These are phyloP conservation scores for Vitis rotundifolia DNA, from an alignment of 164 flowering plant species.

Conservation along the genomic window DNA sequence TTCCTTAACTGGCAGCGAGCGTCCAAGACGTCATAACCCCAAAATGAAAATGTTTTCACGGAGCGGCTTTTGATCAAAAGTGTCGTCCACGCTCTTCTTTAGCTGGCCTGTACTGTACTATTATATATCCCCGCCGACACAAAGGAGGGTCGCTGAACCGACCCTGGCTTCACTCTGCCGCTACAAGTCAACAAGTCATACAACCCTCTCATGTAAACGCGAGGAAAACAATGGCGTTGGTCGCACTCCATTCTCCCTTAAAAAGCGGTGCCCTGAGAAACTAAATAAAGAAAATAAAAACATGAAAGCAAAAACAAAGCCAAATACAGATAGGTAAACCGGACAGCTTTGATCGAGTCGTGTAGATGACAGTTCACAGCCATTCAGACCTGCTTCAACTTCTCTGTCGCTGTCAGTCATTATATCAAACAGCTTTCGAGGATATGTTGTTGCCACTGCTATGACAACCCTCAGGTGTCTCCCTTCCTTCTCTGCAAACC, in stretches of 20 bases:
- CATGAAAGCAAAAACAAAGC: neutral
- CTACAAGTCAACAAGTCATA: no score
- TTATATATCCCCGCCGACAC: no score
- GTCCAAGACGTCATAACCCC: no score
- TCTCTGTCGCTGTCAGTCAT: constrained; percentile 9
- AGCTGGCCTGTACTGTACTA: no score
- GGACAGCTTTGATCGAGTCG: neutral
- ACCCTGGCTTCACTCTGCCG: no score
- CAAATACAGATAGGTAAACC: constrained; percentile 8
- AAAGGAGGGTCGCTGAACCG: no score
- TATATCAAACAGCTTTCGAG: constrained; percentile 14
- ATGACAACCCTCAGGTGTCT: constrained; percentile 21
- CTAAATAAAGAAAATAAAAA: neutral
- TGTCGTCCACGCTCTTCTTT: no score
- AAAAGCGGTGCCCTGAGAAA: neutral
- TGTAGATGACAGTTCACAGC: constrained; percentile 7
- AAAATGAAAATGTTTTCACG: no score
- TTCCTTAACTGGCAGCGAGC: no score
- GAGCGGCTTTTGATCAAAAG: no score
- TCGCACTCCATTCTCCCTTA: constrained; percentile 28
- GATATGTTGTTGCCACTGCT: neutral
- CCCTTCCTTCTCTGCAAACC: neutral
- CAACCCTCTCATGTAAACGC: neutral
- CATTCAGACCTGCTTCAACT: constrained; percentile 1
- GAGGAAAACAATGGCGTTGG: constrained; percentile 37